Evolutionary conservation across 176 grass and related monocot genomes (phyloP).

Genomic region (Tillandsia leiboldiana): DNA sequence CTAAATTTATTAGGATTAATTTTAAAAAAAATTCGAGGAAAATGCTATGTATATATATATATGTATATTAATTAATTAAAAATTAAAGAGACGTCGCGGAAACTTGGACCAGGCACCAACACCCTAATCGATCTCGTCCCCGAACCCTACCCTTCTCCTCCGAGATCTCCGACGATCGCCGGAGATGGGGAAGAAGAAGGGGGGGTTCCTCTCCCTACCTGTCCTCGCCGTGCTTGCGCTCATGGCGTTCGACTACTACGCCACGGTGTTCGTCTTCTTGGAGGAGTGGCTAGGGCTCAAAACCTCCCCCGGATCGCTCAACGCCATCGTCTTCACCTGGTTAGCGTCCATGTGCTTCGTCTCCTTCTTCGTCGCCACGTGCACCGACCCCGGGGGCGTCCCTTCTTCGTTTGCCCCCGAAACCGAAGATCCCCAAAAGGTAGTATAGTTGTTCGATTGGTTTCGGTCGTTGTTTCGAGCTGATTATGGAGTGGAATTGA

Average conservation of each 20-base stretch:
- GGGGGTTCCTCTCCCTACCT: constrained; percentile 21
- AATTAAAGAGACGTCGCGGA: too few relatives aligned
- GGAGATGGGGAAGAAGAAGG: constrained; percentile 49
- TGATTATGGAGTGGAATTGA: neutral
- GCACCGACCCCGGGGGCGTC: constrained; percentile 49
- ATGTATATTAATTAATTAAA: too few relatives aligned
- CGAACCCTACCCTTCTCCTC: constrained; percentile 5
- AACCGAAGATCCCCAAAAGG: constrained; percentile 47
- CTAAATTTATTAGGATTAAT: too few relatives aligned
- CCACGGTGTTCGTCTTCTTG: constrained; percentile 65
- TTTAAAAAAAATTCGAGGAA: too few relatives aligned
- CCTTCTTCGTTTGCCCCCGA: constrained; percentile 48
- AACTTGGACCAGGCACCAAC: too few relatives aligned
- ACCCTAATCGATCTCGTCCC: too few relatives aligned
- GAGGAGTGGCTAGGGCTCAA: constrained; percentile 65
- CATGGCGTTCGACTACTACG: constrained; percentile 55
- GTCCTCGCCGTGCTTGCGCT: constrained; percentile 27
- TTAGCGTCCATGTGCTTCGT: constrained; percentile 47
- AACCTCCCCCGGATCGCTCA: constrained; percentile 36
- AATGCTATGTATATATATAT: too few relatives aligned
- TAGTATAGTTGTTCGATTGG: neutral
- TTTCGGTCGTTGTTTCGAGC: neutral
- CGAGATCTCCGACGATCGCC: constrained; percentile 3
- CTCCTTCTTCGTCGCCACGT: constrained; percentile 53
- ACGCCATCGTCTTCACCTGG: constrained; percentile 49